Base-by-base conservation (phyloP, 352 stramenopile genomes). In the Phytophthora crassamura region DNA sequence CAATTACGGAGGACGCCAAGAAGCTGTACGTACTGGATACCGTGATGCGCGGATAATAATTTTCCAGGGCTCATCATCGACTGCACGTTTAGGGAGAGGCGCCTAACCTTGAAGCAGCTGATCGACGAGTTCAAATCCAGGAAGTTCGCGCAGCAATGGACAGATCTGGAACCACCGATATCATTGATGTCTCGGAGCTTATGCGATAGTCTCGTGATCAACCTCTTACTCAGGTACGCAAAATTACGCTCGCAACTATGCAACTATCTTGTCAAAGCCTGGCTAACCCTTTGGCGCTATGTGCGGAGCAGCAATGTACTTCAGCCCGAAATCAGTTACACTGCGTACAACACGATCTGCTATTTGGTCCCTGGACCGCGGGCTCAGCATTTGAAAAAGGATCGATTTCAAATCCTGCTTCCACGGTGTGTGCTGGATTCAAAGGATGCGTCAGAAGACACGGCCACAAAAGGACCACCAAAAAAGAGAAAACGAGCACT, bases 291-390 rank as follows among this genome's bases (percentile, higher is more conserved):
- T 49, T 53, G 36, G 57, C 53, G 45, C 3, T 49, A 46, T n/a
- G 53, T 56, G 12, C 16, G 20, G 3, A 33, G 25, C 33, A 87
- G 78, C 30, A 71, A 86, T 22, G 55, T 89, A 16, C 40, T 92
- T 28, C 76, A 89, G 36, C 79, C 78, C 7, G 84, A 93, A 14
- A 90, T 93, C 73, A 87, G 79, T 53, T 91, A 90, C 59, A 91
- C 84, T 2, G 76, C 84, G 10, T 93, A 91, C 65, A 88, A 78
- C 45, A 93, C 84, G 16, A 90, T 86, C 30, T 89, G 81, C 54
- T 93, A 92, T 58, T 40, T 93, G 9, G 79, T 86, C 20, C 62
- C 71, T 20, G 81, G 81, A 7, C 53, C 75, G 4, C 68, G 64
- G 39, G 73, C 79, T 50, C 72, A 72, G 8, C 74, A 72, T 3